Evolutionary conservation across 208 protist species (phyloP).

Genomic region (Trypanosoma conorhini): DNA sequence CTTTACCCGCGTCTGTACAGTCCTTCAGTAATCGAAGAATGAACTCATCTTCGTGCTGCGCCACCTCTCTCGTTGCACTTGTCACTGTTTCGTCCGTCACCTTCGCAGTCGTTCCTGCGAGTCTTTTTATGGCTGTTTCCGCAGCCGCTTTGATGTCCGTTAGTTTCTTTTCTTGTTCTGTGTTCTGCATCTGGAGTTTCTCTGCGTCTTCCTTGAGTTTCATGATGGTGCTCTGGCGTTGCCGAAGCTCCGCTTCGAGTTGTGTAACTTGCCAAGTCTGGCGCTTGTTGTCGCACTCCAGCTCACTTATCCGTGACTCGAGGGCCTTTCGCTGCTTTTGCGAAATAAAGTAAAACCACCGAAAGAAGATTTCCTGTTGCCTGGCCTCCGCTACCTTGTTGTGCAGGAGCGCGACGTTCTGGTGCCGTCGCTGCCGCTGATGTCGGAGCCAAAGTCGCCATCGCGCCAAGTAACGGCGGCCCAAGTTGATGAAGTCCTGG

Average conservation of each 20-base stretch:
- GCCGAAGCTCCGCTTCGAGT: conserved; percentile 11
- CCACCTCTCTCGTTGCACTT: background rate
- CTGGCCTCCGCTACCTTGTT: conserved; percentile 41
- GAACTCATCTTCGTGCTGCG: background rate
- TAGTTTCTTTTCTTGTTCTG: background rate
- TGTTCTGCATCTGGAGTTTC: conserved; percentile 5
- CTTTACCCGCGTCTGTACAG: background rate
- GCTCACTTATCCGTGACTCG: background rate
- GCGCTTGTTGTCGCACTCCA: background rate
- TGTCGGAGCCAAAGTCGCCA: conserved; percentile 55
- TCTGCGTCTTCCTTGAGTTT: conserved; percentile 8
- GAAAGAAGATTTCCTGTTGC: conserved; percentile 24
- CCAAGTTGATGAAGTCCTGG: conserved; percentile 53
- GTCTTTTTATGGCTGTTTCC: conserved; percentile 1
- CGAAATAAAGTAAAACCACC: conserved; percentile 11
- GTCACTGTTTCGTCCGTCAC: background rate
- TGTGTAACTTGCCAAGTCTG: background rate
- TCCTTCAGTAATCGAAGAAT: conserved; percentile 8
- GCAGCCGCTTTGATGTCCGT: background rate
- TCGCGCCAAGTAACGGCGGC: conserved; percentile 56
- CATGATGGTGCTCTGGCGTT: conserved; percentile 23
- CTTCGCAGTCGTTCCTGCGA: background rate
- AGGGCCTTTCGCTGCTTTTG: background rate
- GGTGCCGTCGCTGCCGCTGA: conserved; percentile 41
- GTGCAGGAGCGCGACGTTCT: conserved; percentile 46